Base-by-base conservation (phyloP, 2,329 filamentous ascomycete species). In the Aspergillus neotritici region DNA sequence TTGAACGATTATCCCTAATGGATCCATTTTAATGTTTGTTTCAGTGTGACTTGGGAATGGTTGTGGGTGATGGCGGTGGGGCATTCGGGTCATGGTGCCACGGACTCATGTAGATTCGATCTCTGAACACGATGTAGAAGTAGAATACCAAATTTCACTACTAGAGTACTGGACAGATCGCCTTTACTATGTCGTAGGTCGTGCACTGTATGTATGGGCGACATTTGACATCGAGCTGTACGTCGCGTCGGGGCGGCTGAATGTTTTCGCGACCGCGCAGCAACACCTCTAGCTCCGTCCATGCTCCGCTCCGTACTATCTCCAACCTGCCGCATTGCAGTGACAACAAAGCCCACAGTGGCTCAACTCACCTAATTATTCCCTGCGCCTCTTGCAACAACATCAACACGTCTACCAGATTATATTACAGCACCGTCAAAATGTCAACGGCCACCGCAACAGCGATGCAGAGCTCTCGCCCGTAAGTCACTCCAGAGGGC, bases 361-460 rank as follows among this genome's bases (percentile, higher is more conserved):
- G 21, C 21, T 25, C 21, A 9, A 8, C 7, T 25, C 6, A 9
- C 21, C 21, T 25, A 25, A 8, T 25, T 25, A 25, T 25, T 25
- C 7, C 3, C 21, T 25, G n/a, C n/a, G 13, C 16, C 37, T 40
- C 31, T 13, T 29, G 11, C 34, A 13, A 12, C 14, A 13, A 13
- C 7, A 11, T 31, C 36, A 2, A 10, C 3, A 28, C 28, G 13
- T 25, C 14, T 31, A 15, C 17, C 33, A 13, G 29, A 31, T 28
- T 15, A 28, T 28, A 11, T 21, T 16, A 30, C 14, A 31, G 37
- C 35, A 31, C 25, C 31, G 16, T 43, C 41, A 54, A 34, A 28
- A 95, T 95, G 89, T 90, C 89, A 44, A 93, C 88, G 14, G 85
- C 93, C 60, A 86, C 87, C n/a, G 71, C 78, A 31, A 78, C 79